Conservation (phyloP, 768 basidiomycete species). For the Boletus rubescentipes region DNA sequence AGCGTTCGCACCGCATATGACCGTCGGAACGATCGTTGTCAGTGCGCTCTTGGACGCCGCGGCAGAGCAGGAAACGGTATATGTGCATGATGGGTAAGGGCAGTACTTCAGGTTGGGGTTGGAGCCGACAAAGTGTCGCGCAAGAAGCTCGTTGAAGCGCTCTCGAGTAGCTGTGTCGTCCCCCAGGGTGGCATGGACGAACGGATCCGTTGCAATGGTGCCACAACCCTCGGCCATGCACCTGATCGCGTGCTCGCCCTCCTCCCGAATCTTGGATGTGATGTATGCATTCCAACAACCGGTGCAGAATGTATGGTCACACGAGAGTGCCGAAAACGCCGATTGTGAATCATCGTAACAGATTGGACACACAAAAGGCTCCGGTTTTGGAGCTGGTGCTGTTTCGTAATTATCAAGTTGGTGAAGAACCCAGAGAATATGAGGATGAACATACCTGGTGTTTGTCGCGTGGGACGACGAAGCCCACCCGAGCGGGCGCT, state of each 20-base stretch:
- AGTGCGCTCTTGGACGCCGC: slow-evolving; percentile 75
- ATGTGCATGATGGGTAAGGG: slow-evolving; percentile 91
- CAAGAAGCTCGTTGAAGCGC: slow-evolving; percentile 85
- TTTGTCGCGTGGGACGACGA: slow-evolving; percentile 31
- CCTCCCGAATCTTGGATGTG: slow-evolving; percentile 76
- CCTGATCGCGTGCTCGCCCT: slow-evolving; percentile 68
- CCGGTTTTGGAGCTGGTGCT: slow-evolving; percentile 31
- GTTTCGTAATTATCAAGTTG: background rate
- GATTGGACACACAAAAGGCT: slow-evolving; percentile 85
- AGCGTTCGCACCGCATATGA: slow-evolving; percentile 72
- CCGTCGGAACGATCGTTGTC: slow-evolving; percentile 81
- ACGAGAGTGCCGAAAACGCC: slow-evolving; percentile 70
- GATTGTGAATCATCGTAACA: slow-evolving; percentile 84
- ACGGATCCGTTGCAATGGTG: slow-evolving; percentile 60
- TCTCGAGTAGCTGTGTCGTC: slow-evolving; percentile 53
- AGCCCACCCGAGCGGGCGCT: slow-evolving; percentile 25
- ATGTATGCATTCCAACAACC: slow-evolving; percentile 85
- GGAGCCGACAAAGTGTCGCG: slow-evolving; percentile 87
- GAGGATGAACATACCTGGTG: slow-evolving; percentile 18
- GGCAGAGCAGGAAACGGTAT: slow-evolving; percentile 88
- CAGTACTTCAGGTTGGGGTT: slow-evolving; percentile 87
- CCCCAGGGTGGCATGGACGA: slow-evolving; percentile 56
- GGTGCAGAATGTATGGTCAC: slow-evolving; percentile 82
- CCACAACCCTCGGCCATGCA: slow-evolving; percentile 83
- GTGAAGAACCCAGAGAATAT: background rate